A percentile compares a stretch with the other conserved stretches of the same genome.
Evolutionary conservation across 208 protist species (phyloP).

Genomic region (Kentomonas sorsogonicus): DNA sequence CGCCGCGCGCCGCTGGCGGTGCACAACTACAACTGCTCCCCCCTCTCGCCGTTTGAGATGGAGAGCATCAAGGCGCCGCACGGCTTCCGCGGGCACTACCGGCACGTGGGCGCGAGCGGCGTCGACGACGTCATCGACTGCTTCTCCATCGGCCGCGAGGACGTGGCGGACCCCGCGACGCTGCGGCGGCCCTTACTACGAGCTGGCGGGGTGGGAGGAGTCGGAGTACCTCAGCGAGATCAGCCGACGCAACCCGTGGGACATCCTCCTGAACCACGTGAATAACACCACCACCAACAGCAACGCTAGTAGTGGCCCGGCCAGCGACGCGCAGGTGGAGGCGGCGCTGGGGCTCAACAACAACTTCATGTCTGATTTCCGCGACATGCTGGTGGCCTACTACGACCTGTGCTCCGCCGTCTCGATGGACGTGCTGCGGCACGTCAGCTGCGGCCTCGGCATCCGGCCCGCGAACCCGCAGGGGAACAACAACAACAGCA

Average conservation of each 20-base stretch:
- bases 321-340: background rate
- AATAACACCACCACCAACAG: slow-evolving; percentile 10
- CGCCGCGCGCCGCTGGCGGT: slow-evolving; percentile 27
- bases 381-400: slow-evolving; percentile 82
- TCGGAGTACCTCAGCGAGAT: slow-evolving; percentile 60
- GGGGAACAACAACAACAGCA: slow-evolving; percentile 44
- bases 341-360: slow-evolving; percentile 22
- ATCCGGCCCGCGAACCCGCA: slow-evolving; percentile 68
- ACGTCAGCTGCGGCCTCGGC: slow-evolving; percentile 81
- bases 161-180: slow-evolving; percentile 48
- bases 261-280: slow-evolving; percentile 66
- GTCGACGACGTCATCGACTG: slow-evolving; percentile 85
- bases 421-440: slow-evolving; percentile 75
- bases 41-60: slow-evolving; percentile 60
- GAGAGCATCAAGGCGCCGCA: slow-evolving; percentile 62
- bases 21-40: slow-evolving; percentile 62
- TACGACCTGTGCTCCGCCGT: slow-evolving; percentile 79
- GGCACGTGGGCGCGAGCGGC: slow-evolving; percentile 78
- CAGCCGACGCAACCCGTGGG: slow-evolving; percentile 78
- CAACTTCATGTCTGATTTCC: slow-evolving; percentile 83
- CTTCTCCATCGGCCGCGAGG: slow-evolving; percentile 80
- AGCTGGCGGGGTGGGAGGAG: slow-evolving; percentile 59
- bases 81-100: slow-evolving; percentile 82
- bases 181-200: slow-evolving; percentile 71
- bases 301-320: no score